Evolutionary conservation across 164 flowering plant species (phyloP).

Genomic region (Macadamia integrifolia): DNA sequence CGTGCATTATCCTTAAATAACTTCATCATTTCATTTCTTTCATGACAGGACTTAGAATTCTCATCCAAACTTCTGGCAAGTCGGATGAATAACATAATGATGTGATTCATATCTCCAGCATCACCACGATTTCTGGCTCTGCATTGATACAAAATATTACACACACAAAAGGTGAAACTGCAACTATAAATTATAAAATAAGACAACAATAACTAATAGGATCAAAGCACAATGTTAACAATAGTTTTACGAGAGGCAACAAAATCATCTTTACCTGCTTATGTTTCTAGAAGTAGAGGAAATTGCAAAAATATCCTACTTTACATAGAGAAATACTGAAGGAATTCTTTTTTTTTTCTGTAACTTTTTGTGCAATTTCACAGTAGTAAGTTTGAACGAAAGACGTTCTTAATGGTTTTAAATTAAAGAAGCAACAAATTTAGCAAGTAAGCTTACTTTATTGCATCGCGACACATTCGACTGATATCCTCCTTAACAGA

Average conservation of each 20-base stretch:
- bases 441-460: constrained; percentile 50
- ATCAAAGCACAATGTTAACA: neutral
- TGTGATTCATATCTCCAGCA: constrained; percentile 63
- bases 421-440: neutral
- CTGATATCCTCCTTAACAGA: constrained; percentile 82
- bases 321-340: neutral
- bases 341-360: neutral
- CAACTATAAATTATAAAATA: constrained; percentile 2
- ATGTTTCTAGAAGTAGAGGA: neutral
- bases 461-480: constrained; percentile 88
- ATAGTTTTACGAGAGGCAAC: too few species aligned
- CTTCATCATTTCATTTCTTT: constrained; percentile 52
- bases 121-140: constrained; percentile 69
- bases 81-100: constrained; percentile 50
- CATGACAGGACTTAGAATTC: constrained; percentile 36
- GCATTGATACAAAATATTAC: constrained; percentile 13
- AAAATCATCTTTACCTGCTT: neutral
- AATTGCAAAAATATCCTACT: neutral
- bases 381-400: neutral
- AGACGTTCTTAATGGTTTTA: too few species aligned
- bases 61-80: constrained; percentile 66
- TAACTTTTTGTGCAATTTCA: neutral
- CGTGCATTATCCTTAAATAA: constrained; percentile 46
- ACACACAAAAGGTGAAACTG: neutral
- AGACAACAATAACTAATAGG: neutral